Conservation (phyloP, 495 filamentous ascomycete species). For the Xylaria intraflava region DNA sequence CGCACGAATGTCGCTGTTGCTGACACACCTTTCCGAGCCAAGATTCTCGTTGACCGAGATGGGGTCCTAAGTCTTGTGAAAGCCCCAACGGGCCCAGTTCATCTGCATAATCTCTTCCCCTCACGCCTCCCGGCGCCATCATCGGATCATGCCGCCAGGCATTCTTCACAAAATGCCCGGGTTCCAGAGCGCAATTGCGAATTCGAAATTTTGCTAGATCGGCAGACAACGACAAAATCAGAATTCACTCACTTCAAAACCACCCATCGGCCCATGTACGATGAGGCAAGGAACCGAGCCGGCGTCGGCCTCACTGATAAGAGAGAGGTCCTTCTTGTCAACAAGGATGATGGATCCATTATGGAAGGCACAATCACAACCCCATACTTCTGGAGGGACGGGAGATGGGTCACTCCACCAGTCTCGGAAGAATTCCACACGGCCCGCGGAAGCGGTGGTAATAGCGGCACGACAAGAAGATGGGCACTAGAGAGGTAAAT, state of each 20-base stretch:
- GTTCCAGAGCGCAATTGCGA: conserved; percentile 20
- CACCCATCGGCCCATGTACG: conserved; percentile 58
- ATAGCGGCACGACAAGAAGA: conserved; percentile 72
- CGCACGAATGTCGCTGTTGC: conserved; percentile 12
- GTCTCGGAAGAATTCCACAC: conserved; percentile 26
- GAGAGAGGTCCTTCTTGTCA: conserved; percentile 70
- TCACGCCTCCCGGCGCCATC: conserved; percentile 31
- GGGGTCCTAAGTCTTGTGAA: conserved; percentile 47
- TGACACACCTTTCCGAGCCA: conserved; percentile 38
- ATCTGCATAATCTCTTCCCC: conserved; percentile 51
- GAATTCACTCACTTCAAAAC: conserved; percentile 73
- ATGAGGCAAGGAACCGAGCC: conserved; percentile 51
- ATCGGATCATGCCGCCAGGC: neutral
- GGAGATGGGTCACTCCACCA: conserved; percentile 60
- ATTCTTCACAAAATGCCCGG: neutral
- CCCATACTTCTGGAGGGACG: conserved; percentile 66
- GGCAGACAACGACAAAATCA: conserved; percentile 44
- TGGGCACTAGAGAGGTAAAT: conserved; percentile 61
- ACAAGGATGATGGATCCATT: conserved; percentile 51
- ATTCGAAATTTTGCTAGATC: conserved; percentile 54
- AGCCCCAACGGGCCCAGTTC: conserved; percentile 40
- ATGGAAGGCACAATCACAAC: conserved; percentile 86
- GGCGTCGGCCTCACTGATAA: conserved; percentile 47
- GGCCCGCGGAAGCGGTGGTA: conserved; percentile 58
- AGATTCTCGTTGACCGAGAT: conserved; percentile 44